Conservation (phyloP, 805 yeast genomes). For the Pichia nakasei region DNA sequence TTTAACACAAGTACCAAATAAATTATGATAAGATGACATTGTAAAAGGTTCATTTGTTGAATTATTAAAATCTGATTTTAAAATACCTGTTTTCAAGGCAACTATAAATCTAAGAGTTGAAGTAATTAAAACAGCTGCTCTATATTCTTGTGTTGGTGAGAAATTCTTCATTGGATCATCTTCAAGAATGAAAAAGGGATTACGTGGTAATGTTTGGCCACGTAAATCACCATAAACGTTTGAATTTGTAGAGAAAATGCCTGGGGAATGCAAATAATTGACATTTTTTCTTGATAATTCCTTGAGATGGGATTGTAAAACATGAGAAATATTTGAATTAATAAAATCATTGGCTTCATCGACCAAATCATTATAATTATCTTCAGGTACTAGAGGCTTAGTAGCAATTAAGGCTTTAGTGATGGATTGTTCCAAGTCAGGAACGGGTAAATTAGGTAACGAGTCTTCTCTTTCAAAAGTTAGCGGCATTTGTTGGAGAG, state of each 20-base stretch:
- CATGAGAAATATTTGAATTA: constrained; percentile 31
- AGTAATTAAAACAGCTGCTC: constrained; percentile 59
- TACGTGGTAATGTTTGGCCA: constrained; percentile 65
- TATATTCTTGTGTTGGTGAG: constrained; percentile 52
- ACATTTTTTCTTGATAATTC: constrained; percentile 35
- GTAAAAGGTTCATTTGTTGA: constrained; percentile 43
- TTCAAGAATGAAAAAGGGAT: constrained; percentile 66
- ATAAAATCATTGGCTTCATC: constrained; percentile 38
- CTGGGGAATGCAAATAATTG: constrained; percentile 46
- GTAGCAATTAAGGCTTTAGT: constrained; percentile 46
- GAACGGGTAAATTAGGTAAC: constrained; percentile 57
- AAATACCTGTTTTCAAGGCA: constrained; percentile 43
- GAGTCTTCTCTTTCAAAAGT: constrained; percentile 34
- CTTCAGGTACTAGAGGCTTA: constrained; percentile 48
- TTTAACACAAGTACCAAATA: constrained; percentile 61
- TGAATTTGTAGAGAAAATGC: constrained; percentile 41
- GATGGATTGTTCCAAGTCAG: constrained; percentile 42
- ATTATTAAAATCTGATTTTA: constrained; percentile 53
- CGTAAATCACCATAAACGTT: constrained; percentile 55
- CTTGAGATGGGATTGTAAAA: constrained; percentile 46
- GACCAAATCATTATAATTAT: constrained; percentile 40
- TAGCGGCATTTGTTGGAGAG: constrained; percentile 4
- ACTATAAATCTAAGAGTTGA: constrained; percentile 60
- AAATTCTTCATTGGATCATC: constrained; percentile 60
- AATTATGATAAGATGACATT: constrained; percentile 57